These are phyloP conservation scores for Choanephora cucurbitarum DNA, from an alignment of 371 early-diverging fungal species.

Conservation along the genomic window DNA sequence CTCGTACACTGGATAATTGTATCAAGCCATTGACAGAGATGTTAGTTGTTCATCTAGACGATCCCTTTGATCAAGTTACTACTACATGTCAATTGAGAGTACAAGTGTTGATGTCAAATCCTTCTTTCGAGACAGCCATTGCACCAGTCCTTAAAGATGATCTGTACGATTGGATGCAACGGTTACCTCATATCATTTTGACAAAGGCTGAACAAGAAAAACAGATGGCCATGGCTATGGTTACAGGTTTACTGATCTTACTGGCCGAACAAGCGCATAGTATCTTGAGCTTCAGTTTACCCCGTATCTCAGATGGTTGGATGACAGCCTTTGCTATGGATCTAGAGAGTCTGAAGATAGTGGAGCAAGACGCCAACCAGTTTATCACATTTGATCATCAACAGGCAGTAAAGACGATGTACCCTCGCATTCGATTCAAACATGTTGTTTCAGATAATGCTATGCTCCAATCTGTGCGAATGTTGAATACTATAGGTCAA, in stretches of 20 bases:
- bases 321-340: slow-evolving; percentile 51
- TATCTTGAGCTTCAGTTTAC: slow-evolving; percentile 35
- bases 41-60: slow-evolving; percentile 50
- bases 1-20: slow-evolving; percentile 44
- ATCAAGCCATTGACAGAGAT: slow-evolving; percentile 43
- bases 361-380: slow-evolving; percentile 26
- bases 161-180: slow-evolving; percentile 41
- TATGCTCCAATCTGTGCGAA: slow-evolving; percentile 21
- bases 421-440: slow-evolving; percentile 51
- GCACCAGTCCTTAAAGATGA: slow-evolving; percentile 43
- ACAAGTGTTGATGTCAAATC: slow-evolving; percentile 10
- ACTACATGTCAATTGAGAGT: slow-evolving; percentile 27
- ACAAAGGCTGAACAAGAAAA: slow-evolving; percentile 49
- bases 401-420: slow-evolving; percentile 19
- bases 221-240: slow-evolving; percentile 35
- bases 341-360: slow-evolving; percentile 37
- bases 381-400: slow-evolving; percentile 28
- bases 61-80: slow-evolving; percentile 44
- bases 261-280: slow-evolving; percentile 37
- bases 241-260: slow-evolving; percentile 47
- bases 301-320: slow-evolving; percentile 43
- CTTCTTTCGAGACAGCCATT: slow-evolving; percentile 25
- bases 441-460: slow-evolving; percentile 42
- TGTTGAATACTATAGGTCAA: slow-evolving; percentile 54
- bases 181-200: slow-evolving; percentile 49